Conservation (phyloP, 2,329 filamentous ascomycete species). For the Mycogone perniciosa region DNA sequence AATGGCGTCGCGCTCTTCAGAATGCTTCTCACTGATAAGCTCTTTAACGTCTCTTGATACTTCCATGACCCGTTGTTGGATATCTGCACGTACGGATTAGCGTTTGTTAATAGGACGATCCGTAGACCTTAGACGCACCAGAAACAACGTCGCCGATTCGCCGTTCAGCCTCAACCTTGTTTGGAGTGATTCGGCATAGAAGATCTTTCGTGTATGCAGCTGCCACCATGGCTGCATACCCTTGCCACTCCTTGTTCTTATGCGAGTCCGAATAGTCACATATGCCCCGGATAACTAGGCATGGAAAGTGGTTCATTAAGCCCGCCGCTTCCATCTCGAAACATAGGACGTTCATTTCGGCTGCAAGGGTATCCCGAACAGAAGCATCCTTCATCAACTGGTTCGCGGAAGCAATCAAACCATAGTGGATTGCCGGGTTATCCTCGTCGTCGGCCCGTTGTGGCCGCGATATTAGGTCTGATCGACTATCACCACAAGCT, state of each 20-base stretch:
- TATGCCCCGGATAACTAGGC: slow-evolving; percentile 29
- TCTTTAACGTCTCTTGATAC: background rate
- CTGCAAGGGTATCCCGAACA: slow-evolving; percentile 20
- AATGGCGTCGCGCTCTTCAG: too few species aligned
- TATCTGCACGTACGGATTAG: background rate
- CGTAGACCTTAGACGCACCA: background rate
- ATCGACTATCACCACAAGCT: background rate
- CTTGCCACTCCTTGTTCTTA: slow-evolving; percentile 26
- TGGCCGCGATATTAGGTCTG: background rate
- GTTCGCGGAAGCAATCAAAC: slow-evolving; percentile 12
- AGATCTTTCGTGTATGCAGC: slow-evolving; percentile 25
- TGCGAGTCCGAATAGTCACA: slow-evolving; percentile 31
- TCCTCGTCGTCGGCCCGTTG: slow-evolving; percentile 3
- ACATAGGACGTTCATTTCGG: slow-evolving; percentile 14
- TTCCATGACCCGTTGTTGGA: background rate
- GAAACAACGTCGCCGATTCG: slow-evolving; percentile 8
- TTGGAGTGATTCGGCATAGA: slow-evolving; percentile 13
- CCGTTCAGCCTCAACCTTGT: slow-evolving; percentile 12
- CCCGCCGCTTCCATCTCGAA: slow-evolving; percentile 28
- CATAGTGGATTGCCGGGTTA: slow-evolving; percentile 18
- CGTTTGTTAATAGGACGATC: background rate
- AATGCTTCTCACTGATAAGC: too few species aligned
- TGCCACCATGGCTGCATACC: slow-evolving; percentile 23
- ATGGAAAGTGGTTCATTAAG: slow-evolving; percentile 24
- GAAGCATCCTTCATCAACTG: slow-evolving; percentile 17